These are phyloP conservation scores for Aspergillus sclerotialis DNA, from an alignment of 2,329 filamentous ascomycete genomes.

Conservation along the genomic window DNA sequence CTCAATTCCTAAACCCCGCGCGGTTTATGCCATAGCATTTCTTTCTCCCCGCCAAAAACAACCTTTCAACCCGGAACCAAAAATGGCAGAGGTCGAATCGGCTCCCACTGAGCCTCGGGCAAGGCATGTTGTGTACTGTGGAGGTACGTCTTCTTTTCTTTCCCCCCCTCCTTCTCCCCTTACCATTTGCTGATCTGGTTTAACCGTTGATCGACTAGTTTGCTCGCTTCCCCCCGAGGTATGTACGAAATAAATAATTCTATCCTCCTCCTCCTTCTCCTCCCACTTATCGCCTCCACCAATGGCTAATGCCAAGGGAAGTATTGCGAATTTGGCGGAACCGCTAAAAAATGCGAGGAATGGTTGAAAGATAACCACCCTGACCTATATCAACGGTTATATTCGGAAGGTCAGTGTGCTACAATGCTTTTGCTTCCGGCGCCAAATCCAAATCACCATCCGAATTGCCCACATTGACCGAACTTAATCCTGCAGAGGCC, in stretches of 20 bases:
- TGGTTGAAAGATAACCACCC: constrained; percentile 77
- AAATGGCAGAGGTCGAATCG: constrained; percentile 30
- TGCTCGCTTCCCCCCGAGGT: constrained; percentile 63
- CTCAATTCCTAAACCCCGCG: too few species aligned
- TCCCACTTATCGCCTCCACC: not conserved
- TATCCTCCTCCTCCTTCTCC: constrained; percentile 4
- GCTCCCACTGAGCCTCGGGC: constrained; percentile 39
- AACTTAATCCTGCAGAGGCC: constrained; percentile 57
- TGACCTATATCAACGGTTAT: constrained; percentile 68
- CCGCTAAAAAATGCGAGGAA: constrained; percentile 92
- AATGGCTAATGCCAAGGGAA: constrained; percentile 30
- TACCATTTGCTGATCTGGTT: not conserved
- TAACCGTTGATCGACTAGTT: constrained; percentile 37
- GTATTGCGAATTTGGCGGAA: constrained; percentile 99
- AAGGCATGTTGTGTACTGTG: constrained; percentile 56
- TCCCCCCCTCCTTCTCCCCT: not conserved
- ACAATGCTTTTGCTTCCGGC: not conserved
- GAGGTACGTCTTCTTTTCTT: constrained; percentile 38
- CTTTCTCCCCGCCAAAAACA: too few species aligned
- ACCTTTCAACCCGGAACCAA: too few species aligned
- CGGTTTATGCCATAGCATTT: too few species aligned
- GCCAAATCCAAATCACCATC: too few species aligned
- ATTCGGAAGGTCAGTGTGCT: constrained; percentile 64
- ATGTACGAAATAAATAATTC: constrained; percentile 30
- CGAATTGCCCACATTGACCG: not conserved